Evolutionary conservation across 805 yeast species (phyloP).

Genomic region (Brettanomyces bruxellensis): DNA sequence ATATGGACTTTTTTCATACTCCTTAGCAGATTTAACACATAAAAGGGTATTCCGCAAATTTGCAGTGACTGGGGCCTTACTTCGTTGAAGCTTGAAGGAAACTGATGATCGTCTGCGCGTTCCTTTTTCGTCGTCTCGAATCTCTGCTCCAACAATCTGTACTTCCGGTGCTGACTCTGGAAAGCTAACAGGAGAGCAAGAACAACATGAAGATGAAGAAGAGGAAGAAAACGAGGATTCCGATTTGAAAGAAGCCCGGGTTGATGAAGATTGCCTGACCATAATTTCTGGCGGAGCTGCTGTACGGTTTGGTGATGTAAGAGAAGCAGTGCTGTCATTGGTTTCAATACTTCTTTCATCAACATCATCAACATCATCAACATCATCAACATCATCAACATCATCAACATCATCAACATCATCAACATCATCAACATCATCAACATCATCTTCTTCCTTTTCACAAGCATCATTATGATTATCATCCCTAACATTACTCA

Average conservation of each 20-base stretch:
- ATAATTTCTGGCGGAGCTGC: neutral
- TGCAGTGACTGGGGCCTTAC: neutral
- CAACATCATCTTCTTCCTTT: constrained; percentile 11
- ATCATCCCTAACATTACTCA: constrained; percentile 15
- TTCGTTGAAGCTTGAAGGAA: constrained; percentile 13
- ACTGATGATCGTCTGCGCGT: constrained; percentile 19
- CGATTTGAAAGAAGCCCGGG: too few relatives aligned
- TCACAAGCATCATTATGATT: constrained; percentile 15
- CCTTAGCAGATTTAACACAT: neutral
- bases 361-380: constrained; percentile 14
- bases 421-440: constrained; percentile 14
- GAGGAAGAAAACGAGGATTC: constrained; percentile 6
- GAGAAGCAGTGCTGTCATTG: constrained; percentile 3
- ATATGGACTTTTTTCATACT: constrained; percentile 1
- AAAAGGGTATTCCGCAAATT: neutral
- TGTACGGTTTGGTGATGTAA: constrained; percentile 6
- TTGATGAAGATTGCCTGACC: too few relatives aligned
- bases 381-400: constrained; percentile 14
- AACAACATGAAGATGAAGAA: neutral
- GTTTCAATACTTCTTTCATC: constrained; percentile 5
- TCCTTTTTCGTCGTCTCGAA: constrained; percentile 15
- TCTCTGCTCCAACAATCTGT: constrained; percentile 15
- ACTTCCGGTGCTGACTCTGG: neutral
- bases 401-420: constrained; percentile 17
- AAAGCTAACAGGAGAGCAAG: neutral